Evolutionary conservation across 345 rosid genomes (phyloP).

Genomic region (Eucalyptus erythrocorys): DNA sequence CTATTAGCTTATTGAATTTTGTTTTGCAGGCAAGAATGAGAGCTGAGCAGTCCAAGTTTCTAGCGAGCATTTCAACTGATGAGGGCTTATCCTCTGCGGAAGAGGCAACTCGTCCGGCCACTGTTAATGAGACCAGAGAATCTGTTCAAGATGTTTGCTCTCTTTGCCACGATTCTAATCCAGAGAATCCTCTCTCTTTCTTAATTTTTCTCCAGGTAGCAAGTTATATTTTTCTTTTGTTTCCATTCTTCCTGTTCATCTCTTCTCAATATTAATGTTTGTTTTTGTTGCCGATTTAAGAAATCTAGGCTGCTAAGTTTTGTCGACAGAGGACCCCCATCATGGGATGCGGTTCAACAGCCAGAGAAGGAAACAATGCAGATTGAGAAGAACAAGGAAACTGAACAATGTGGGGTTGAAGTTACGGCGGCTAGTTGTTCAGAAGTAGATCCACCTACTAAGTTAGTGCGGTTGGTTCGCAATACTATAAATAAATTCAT

Average conservation of each 20-base stretch:
- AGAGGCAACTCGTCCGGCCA: constrained; percentile 31
- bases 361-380: constrained; percentile 19
- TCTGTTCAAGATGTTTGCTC: constrained; percentile 59
- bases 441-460: constrained; percentile 21
- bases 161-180: constrained; percentile 77
- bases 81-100: constrained; percentile 28
- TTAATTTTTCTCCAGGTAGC: constrained; percentile 85
- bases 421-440: constrained; percentile 16
- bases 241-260: neutral
- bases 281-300: constrained; percentile 25
- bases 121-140: constrained; percentile 22
- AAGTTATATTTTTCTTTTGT: neutral
- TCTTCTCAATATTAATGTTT: neutral
- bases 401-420: constrained; percentile 15
- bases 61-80: constrained; percentile 47
- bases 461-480: constrained; percentile 28
- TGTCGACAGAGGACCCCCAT: constrained; percentile 55
- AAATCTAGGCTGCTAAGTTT: constrained; percentile 85
- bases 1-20: neutral
- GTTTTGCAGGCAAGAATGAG: constrained; percentile 87
- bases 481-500: constrained; percentile 30
- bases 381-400: constrained; percentile 8
- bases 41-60: constrained; percentile 90
- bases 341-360: constrained; percentile 47
- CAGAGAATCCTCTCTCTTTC: constrained; percentile 67